Percentiles rank a stretch among this genome's conserved stretches.
phyloP scores from a whole-genome alignment of 208 protist genomes.

The Trypanosoma brucei region DNA sequence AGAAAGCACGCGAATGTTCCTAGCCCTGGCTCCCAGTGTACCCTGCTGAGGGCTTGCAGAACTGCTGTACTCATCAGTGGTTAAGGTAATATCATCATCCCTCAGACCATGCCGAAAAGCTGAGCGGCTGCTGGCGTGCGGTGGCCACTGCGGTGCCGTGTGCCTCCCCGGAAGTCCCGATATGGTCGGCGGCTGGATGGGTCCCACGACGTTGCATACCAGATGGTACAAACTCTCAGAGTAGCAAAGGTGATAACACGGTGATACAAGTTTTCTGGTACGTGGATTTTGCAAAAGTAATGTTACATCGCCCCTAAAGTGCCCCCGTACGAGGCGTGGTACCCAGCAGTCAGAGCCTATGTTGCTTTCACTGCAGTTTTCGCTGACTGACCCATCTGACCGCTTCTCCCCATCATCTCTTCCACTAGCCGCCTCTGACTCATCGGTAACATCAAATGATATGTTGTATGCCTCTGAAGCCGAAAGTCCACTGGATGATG shows the following conservation, averaged over 20 bases:
- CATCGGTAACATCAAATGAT: neutral
- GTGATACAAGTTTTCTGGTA: slow-evolving; percentile 41
- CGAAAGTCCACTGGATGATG: neutral
- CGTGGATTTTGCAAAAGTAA: slow-evolving; percentile 34
- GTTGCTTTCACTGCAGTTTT: neutral
- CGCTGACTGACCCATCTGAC: neutral
- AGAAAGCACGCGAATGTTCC: neutral
- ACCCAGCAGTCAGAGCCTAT: slow-evolving; percentile 13
- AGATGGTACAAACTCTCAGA: slow-evolving; percentile 66
- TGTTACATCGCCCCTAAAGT: slow-evolving; percentile 51
- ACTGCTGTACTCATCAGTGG: slow-evolving; percentile 76
- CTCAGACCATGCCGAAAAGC: slow-evolving; percentile 2
- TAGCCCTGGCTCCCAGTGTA: neutral
- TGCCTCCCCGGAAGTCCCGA: slow-evolving; percentile 59
- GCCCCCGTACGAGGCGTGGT: slow-evolving; percentile 54
- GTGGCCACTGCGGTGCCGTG: slow-evolving; percentile 74
- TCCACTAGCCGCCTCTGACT: neutral
- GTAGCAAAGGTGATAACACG: slow-evolving; percentile 37
- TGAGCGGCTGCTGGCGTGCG: slow-evolving; percentile 39
- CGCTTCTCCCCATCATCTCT: neutral
- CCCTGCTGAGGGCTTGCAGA: slow-evolving; percentile 27
- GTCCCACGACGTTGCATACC: slow-evolving; percentile 69
- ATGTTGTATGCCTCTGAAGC: neutral
- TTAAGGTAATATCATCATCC: slow-evolving; percentile 16
- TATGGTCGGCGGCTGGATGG: slow-evolving; percentile 75